Conservation (phyloP, 768 basidiomycete species). For the Harrya chromipes region DNA sequence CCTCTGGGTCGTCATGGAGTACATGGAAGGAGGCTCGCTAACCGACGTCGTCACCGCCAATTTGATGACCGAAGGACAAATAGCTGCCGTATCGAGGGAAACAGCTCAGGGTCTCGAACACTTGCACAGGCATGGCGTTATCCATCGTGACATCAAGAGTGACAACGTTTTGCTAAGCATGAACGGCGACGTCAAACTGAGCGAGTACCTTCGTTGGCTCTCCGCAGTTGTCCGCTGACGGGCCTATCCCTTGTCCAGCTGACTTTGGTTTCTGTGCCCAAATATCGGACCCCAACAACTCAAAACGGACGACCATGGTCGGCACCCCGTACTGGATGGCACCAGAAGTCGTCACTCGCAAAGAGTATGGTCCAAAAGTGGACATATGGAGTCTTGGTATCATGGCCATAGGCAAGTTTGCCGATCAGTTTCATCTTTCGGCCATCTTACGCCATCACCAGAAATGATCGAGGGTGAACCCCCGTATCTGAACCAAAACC, state of each 20-base stretch:
- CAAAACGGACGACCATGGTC: conserved; percentile 97
- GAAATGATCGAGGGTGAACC: conserved; percentile 99
- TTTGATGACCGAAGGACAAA: conserved; percentile 98
- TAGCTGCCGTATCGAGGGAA: conserved; percentile 93
- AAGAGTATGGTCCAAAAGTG: conserved; percentile 98
- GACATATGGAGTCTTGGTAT: conserved; percentile 97
- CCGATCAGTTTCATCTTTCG: background rate
- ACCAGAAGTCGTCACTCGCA: conserved; percentile 94
- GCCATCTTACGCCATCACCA: conserved; percentile 27
- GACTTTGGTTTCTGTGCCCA: conserved; percentile 99
- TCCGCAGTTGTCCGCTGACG: background rate
- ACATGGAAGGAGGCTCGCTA: conserved; percentile 94
- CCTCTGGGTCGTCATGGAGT: conserved; percentile 99
- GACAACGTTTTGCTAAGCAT: conserved; percentile 94
- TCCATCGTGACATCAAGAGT: conserved; percentile 98
- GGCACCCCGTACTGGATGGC: conserved; percentile 99
- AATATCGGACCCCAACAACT: conserved; percentile 82
- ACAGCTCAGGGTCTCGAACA: conserved; percentile 92
- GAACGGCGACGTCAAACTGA: conserved; percentile 96
- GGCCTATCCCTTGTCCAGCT: conserved; percentile 46
- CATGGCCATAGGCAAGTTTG: conserved; percentile 82
- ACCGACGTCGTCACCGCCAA: conserved; percentile 91
- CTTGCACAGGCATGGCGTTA: conserved; percentile 93
- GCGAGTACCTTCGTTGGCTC: conserved; percentile 50
- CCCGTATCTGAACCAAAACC: conserved; percentile 95